Evolutionary conservation across 2,329 filamentous ascomycete species (phyloP).

Genomic region (Paecilomyces dactylethromorphus): DNA sequence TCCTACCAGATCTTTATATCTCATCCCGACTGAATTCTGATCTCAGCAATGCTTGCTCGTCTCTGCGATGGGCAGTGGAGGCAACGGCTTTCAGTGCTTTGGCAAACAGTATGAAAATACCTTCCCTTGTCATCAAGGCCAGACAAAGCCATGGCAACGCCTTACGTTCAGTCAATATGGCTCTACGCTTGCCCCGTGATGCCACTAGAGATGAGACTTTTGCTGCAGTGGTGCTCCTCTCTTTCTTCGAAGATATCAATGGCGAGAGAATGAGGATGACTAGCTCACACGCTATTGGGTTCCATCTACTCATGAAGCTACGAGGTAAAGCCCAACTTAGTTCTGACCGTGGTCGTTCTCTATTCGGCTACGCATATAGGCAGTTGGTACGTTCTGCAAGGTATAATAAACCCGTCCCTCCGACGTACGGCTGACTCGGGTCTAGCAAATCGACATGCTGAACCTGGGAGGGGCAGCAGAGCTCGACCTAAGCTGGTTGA

Average conservation of each 20-base stretch:
- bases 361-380: constrained; percentile 31
- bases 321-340: constrained; percentile 23
- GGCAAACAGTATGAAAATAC: constrained; percentile 21
- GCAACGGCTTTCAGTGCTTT: constrained; percentile 29
- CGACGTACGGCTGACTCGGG: neutral
- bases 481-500: constrained; percentile 21
- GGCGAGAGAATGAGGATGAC: constrained; percentile 28
- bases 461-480: constrained; percentile 25
- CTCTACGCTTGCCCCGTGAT: constrained; percentile 20
- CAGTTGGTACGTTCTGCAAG: constrained; percentile 21
- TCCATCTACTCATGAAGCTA: constrained; percentile 28
- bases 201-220: constrained; percentile 31
- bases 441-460: constrained; percentile 28
- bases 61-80: constrained; percentile 27
- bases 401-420: neutral
- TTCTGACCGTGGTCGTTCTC: constrained; percentile 23
- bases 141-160: constrained; percentile 25
- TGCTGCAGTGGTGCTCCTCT: constrained; percentile 29
- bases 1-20: constrained; percentile 29
- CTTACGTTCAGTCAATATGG: constrained; percentile 20
- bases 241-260: constrained; percentile 32
- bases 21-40: constrained; percentile 15
- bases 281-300: constrained; percentile 30
- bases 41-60: constrained; percentile 14
- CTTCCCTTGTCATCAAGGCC: constrained; percentile 19